Evolutionary conservation across 345 rosid species (phyloP).

Genomic region (Litchi chinensis): DNA sequence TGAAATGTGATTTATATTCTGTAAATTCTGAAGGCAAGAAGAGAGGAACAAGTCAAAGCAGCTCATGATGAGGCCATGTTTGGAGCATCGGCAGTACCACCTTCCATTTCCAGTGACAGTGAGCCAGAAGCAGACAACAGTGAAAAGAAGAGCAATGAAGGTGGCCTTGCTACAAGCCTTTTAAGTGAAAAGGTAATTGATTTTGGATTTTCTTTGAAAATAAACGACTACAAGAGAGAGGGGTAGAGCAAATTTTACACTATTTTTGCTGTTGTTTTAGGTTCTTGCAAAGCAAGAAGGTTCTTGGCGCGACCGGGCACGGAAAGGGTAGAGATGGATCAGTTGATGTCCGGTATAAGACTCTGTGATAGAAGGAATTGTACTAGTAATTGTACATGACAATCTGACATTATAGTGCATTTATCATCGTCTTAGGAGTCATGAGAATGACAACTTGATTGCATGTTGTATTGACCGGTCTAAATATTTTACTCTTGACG

Average conservation of each 20-base stretch:
- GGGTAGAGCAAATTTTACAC: not conserved
- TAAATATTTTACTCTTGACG: no score
- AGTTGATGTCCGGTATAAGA: not conserved
- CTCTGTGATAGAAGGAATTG: not conserved
- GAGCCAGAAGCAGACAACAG: slow-evolving; percentile 39
- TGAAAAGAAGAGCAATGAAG: slow-evolving; percentile 40
- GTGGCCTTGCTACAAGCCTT: slow-evolving; percentile 44
- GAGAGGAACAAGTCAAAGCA: slow-evolving; percentile 68
- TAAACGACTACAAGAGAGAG: not conserved
- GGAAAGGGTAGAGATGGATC: slow-evolving; percentile 48
- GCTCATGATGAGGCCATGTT: slow-evolving; percentile 98
- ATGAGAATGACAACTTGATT: not conserved
- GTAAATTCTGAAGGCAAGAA: slow-evolving; percentile 52
- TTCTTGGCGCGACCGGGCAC: slow-evolving; percentile 96
- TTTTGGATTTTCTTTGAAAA: not conserved
- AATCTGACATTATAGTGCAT: not conserved
- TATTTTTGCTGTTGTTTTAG: slow-evolving; percentile 36
- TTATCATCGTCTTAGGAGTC: not conserved
- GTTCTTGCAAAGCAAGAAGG: slow-evolving; percentile 91
- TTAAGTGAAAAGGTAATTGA: slow-evolving; percentile 73
- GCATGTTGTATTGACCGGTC: not conserved
- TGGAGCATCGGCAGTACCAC: slow-evolving; percentile 55
- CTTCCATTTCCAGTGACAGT: slow-evolving; percentile 30
- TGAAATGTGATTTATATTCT: slow-evolving; percentile 1
- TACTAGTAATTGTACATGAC: not conserved